Percentiles rank a stretch among this genome's conserved stretches.
Evolutionary conservation across 768 basidiomycete species (phyloP).

Genomic region (Infundibulicybe gibba): DNA sequence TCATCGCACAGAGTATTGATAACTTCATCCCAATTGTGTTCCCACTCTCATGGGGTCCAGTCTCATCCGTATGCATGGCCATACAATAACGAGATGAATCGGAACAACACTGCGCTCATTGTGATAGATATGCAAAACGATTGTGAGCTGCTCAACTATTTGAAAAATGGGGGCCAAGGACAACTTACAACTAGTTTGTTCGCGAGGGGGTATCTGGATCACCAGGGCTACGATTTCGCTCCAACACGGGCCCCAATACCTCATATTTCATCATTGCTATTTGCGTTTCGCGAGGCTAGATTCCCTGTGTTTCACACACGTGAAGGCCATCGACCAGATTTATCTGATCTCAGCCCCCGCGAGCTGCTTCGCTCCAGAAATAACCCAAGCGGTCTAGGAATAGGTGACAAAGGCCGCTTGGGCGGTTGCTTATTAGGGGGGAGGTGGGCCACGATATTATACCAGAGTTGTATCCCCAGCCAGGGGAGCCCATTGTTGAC

Average conservation of each 20-base stretch:
- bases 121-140: too few species aligned
- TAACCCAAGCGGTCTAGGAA: conserved; percentile 1
- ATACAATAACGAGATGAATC: too few species aligned
- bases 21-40: too few species aligned
- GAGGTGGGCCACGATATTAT: conserved; percentile 7
- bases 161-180: too few species aligned
- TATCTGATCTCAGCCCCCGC: conserved; percentile 2
- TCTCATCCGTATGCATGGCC: too few species aligned
- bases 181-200: background rate
- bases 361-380: conserved; percentile 3
- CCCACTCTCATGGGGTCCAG: too few species aligned
- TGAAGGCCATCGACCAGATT: conserved; percentile 2
- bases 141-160: too few species aligned
- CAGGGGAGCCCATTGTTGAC: conserved; percentile 5
- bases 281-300: too few species aligned
- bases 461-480: conserved; percentile 4
- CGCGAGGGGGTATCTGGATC: conserved; percentile 3
- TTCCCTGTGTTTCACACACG: too few species aligned
- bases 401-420: conserved; percentile 4
- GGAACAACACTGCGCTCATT: too few species aligned
- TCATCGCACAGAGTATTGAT: too few species aligned
- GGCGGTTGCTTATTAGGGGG: conserved; percentile 4
- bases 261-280: too few species aligned
- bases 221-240: conserved; percentile 1
- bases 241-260: background rate